phyloP scores from a whole-genome alignment of 2,329 filamentous ascomycete species.

The Metarhizium sp. region DNA sequence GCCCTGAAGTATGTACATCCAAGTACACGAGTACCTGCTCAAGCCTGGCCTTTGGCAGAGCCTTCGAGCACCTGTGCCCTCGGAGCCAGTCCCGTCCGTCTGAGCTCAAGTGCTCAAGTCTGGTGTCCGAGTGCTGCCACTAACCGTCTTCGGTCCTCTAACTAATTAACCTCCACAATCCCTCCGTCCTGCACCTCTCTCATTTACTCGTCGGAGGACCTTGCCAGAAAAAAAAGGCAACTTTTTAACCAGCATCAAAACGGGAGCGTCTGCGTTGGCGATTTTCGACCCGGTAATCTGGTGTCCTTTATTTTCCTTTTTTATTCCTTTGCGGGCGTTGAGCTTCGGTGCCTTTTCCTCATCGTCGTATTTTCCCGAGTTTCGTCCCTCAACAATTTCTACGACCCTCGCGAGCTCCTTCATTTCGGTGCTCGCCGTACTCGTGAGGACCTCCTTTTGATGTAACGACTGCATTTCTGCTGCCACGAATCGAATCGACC shows the following conservation, averaged over 20 bases:
- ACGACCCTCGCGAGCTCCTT: not conserved
- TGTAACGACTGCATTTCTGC: not conserved
- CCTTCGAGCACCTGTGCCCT: no score
- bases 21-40: no score
- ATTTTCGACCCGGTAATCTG: conserved; percentile 3
- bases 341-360: conserved; percentile 2
- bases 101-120: not conserved
- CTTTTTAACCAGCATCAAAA: conserved; percentile 4
- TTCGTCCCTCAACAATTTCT: conserved; percentile 3
- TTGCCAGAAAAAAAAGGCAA: conserved; percentile 4
- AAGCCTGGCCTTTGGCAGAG: no score
- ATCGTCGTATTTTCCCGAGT: conserved; percentile 2
- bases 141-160: conserved; percentile 8
- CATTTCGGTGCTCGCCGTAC: not conserved
- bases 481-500: not conserved
- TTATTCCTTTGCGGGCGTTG: conserved; percentile 2
- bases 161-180: conserved; percentile 8
- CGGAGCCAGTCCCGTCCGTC: not conserved
- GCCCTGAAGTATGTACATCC: no score
- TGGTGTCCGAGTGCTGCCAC: not conserved
- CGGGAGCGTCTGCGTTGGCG: conserved; percentile 5
- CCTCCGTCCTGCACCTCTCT: conserved; percentile 8
- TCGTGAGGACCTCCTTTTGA: not conserved
- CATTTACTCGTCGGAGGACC: conserved; percentile 5
- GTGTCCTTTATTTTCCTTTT: conserved; percentile 6